Evolutionary conservation across 768 basidiomycete species (phyloP).

Genomic region (Suillus clintonianus): DNA sequence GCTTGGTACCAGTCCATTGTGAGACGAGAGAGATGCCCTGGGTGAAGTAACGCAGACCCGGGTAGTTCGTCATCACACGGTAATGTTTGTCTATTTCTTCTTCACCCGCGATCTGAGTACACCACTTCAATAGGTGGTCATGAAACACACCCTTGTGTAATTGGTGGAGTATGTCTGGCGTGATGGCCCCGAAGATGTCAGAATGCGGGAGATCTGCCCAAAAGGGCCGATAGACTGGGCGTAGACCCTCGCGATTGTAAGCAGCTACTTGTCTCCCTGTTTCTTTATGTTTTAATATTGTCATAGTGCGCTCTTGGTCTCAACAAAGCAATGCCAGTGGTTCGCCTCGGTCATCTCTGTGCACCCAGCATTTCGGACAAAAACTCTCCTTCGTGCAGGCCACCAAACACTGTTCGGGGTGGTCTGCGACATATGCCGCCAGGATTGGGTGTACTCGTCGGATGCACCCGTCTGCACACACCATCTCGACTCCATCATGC

Average conservation of each 20-base stretch:
- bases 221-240: conserved; percentile 20
- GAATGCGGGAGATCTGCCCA: conserved; percentile 28
- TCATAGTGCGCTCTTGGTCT: neutral
- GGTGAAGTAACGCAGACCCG: conserved; percentile 20
- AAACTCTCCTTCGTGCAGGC: conserved; percentile 24
- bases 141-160: conserved; percentile 42
- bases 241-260: conserved; percentile 21
- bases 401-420: conserved; percentile 46
- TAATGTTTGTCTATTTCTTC: conserved; percentile 14
- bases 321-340: neutral
- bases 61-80: conserved; percentile 8
- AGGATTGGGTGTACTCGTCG: conserved; percentile 39
- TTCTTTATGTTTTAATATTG: neutral
- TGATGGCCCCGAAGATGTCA: conserved; percentile 23
- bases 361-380: conserved; percentile 23
- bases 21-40: conserved; percentile 29
- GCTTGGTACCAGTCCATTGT: conserved; percentile 34
- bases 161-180: conserved; percentile 39
- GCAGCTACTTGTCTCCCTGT: conserved; percentile 19
- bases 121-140: conserved; percentile 42
- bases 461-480: conserved; percentile 36
- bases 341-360: neutral
- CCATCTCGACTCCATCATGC: conserved; percentile 33
- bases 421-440: conserved; percentile 40
- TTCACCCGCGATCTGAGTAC: conserved; percentile 10